Base-by-base conservation (phyloP, 1,284 basidiomycete genomes). In the Ustilago lituana region DNA sequence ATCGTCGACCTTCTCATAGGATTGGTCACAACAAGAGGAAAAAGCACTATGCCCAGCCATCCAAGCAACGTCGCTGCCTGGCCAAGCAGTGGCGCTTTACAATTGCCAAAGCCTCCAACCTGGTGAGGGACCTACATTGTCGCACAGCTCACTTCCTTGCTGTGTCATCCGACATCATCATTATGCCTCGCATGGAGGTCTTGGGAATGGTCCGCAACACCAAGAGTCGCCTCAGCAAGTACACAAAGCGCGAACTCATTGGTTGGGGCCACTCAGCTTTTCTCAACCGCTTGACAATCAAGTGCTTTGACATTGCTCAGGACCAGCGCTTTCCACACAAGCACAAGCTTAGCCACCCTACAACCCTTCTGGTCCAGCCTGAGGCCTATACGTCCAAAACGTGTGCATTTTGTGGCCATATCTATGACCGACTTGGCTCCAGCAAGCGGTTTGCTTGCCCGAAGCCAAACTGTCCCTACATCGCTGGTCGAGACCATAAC, bases 171-270 rank as follows among this genome's bases (percentile, higher is more conserved):
- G 33, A 44, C 35, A 9, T 52, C 6, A 23, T 46, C n/a, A 15
- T 54, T 10, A 54, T 54, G 51, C 51, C 43, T 1, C 35, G 43
- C 20, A 54, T 39, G 43, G 51, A 54, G 20, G 43, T 54, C 19
- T 3, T 3, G 11, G 8, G 20, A 1, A 46, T 45, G 51, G 31
- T 54, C 36, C n/a, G n/a, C n/a, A n/a, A n/a, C n/a, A n/a, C n/a
- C n/a, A n/a, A n/a, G n/a, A 32, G 36, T n/a, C 36, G 36, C 27
- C 41, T 54, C 35, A 22, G 19, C 20, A 9, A 2, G 2, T 37
- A 23, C 6, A 48, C 46, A 22, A 48, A 27, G 36, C 17, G 46
- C 6, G 35, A 24, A 4, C 49, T 51, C 27, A 38, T 27, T 9
- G 37, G 38, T n/a, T 51, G 39, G 20, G n/a, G 27, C 2, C 49